These are phyloP conservation scores for Cercospora janseana DNA, from an alignment of 2,329 filamentous ascomycete genomes.

Conservation along the genomic window DNA sequence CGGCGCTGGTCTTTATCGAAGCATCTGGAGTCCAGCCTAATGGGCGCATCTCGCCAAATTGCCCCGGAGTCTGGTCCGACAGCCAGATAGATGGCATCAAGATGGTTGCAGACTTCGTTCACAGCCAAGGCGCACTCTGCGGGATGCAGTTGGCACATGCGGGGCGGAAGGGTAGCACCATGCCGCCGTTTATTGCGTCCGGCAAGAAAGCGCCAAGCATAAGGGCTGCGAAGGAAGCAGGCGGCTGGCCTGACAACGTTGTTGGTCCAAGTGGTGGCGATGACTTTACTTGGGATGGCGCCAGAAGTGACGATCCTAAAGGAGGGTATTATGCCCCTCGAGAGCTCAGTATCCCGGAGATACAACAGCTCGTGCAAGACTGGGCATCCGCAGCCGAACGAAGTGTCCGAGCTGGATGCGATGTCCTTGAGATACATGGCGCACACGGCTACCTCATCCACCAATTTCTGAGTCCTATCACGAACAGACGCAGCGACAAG, in stretches of 20 bases:
- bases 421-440: slow-evolving; percentile 75
- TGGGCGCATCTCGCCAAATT: slow-evolving; percentile 78
- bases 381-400: slow-evolving; percentile 62
- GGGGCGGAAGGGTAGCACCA: slow-evolving; percentile 60
- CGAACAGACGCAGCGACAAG: slow-evolving; percentile 65
- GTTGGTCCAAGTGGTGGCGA: slow-evolving; percentile 54
- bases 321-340: slow-evolving; percentile 41
- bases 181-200: slow-evolving; percentile 59
- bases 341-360: slow-evolving; percentile 63
- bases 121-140: slow-evolving; percentile 71
- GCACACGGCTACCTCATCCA: slow-evolving; percentile 77
- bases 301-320: slow-evolving; percentile 28
- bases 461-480: slow-evolving; percentile 65
- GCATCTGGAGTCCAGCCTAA: slow-evolving; percentile 74
- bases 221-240: slow-evolving; percentile 50
- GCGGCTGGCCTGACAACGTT: slow-evolving; percentile 55
- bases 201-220: slow-evolving; percentile 43
- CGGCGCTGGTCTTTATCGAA: slow-evolving; percentile 72
- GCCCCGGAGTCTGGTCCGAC: slow-evolving; percentile 78
- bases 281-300: slow-evolving; percentile 43
- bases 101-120: slow-evolving; percentile 71
- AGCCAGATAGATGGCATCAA: slow-evolving; percentile 71
- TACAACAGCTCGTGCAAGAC: slow-evolving; percentile 60
- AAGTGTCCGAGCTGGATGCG: slow-evolving; percentile 61
- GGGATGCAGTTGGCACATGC: slow-evolving; percentile 81